Evolutionary conservation across 2,329 filamentous ascomycete species (phyloP).

Genomic region (Cordyceps sp.): DNA sequence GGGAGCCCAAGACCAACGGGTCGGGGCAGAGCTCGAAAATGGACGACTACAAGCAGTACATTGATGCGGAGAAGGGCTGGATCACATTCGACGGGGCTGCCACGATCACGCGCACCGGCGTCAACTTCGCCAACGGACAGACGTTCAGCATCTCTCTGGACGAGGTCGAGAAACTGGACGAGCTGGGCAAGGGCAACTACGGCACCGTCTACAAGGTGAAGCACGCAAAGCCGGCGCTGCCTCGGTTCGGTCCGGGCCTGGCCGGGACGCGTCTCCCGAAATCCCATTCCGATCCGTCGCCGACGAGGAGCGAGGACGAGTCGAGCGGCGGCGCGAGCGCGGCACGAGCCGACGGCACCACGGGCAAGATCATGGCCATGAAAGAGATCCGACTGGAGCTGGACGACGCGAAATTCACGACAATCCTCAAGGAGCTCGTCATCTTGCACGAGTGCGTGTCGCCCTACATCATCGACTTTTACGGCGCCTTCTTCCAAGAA

Average conservation of each 20-base stretch:
- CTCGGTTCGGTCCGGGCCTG: slow-evolving; percentile 42
- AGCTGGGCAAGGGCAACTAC: slow-evolving; percentile 95
- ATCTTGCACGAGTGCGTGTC: slow-evolving; percentile 90
- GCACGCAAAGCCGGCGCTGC: slow-evolving; percentile 51
- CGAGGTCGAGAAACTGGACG: slow-evolving; percentile 82
- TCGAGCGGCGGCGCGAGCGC: slow-evolving; percentile 11
- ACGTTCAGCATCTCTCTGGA: slow-evolving; percentile 91
- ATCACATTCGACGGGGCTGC: slow-evolving; percentile 89
- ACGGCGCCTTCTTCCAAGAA: slow-evolving; percentile 97
- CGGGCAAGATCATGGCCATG: slow-evolving; percentile 91
- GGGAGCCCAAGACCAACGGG: slow-evolving; percentile 15
- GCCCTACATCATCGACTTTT: slow-evolving; percentile 96
- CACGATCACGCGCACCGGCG: slow-evolving; percentile 71
- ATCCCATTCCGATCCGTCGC: slow-evolving; percentile 18
- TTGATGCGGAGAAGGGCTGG: slow-evolving; percentile 82
- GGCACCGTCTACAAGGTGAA: slow-evolving; percentile 94
- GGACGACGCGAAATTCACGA: slow-evolving; percentile 90
- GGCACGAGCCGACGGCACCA: slow-evolving; percentile 27
- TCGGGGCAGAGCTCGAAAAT: slow-evolving; percentile 29
- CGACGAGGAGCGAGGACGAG: slow-evolving; percentile 12
- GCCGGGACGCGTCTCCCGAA: slow-evolving; percentile 25
- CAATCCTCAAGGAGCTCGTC: slow-evolving; percentile 94
- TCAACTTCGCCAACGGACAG: slow-evolving; percentile 80
- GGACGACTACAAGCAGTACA: slow-evolving; percentile 55
- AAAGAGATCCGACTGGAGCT: slow-evolving; percentile 94